phyloP scores from a whole-genome alignment of 352 stramenopile species.

The Phytophthora citrophthora region DNA sequence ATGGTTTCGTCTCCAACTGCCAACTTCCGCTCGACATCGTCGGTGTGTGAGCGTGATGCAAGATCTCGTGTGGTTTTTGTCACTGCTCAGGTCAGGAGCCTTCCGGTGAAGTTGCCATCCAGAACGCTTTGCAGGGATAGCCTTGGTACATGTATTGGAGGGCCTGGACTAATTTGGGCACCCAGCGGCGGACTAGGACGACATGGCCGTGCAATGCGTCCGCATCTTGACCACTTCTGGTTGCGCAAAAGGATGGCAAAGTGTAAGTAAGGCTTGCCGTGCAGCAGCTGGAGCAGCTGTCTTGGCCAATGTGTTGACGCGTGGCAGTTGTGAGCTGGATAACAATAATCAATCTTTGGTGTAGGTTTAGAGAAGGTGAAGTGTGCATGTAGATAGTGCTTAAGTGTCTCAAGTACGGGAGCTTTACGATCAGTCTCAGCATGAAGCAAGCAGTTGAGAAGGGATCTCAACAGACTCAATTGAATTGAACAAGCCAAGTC shows the following conservation, averaged over 20 bases:
- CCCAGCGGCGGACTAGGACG: not conserved
- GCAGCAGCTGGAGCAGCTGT: constrained; percentile 15
- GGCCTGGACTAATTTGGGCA: not conserved
- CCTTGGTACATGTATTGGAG: constrained; percentile 6
- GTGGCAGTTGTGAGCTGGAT: not conserved
- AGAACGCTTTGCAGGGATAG: constrained; percentile 21
- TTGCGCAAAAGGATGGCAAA: constrained; percentile 21
- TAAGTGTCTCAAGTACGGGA: too few species aligned
- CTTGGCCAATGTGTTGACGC: not conserved
- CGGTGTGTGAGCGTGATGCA: not conserved
- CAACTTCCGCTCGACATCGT: not conserved
- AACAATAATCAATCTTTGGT: not conserved
- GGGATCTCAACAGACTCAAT: not conserved
- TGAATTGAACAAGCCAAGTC: constrained; percentile 6
- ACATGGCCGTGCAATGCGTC: constrained; percentile 21
- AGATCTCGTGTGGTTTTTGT: not conserved
- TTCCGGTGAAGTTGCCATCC: constrained; percentile 6
- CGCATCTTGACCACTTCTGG: not conserved
- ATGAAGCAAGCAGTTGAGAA: too few species aligned
- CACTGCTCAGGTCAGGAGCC: constrained; percentile 1
- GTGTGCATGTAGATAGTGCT: too few species aligned
- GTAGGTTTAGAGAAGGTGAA: not conserved
- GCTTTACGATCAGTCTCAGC: too few species aligned
- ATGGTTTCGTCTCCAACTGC: constrained; percentile 1
- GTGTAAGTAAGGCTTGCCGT: constrained; percentile 14